phyloP scores from a whole-genome alignment of 257 asterid species.

The Nicotiana otophora region DNA sequence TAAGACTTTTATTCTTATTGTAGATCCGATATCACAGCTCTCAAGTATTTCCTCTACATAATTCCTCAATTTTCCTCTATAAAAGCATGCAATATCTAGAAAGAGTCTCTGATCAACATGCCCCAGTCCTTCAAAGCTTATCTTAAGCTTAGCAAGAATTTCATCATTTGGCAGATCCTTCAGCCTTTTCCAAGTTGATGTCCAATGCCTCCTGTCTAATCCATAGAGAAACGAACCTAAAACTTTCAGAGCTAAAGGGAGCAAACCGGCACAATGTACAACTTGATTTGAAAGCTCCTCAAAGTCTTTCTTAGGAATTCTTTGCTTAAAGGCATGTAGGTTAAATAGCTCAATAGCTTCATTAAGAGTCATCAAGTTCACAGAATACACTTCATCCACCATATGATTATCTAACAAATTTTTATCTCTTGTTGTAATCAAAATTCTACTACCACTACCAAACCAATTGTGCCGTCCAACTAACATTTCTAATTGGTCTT shows the following conservation, averaged over 20 bases:
- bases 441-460: slow-evolving; percentile 16
- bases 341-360: slow-evolving; percentile 18
- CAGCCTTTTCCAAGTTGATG: neutral
- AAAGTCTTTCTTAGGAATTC: neutral
- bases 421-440: slow-evolving; percentile 17
- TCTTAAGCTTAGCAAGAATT: slow-evolving; percentile 10
- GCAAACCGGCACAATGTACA: neutral
- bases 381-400: neutral
- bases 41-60: neutral
- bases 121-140: slow-evolving; percentile 9
- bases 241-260: slow-evolving; percentile 17
- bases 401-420: neutral
- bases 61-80: slow-evolving; percentile 8
- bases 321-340: slow-evolving; percentile 13
- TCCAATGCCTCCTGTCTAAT: neutral
- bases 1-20: neutral
- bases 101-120: neutral
- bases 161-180: neutral
- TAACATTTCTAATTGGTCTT: slow-evolving; percentile 7
- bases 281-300: neutral
- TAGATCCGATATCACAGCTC: slow-evolving; percentile 2
- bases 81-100: slow-evolving; percentile 7
- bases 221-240: slow-evolving; percentile 14
- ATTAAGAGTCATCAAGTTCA: neutral
- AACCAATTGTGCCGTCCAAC: slow-evolving; percentile 9